These are phyloP conservation scores for Pythium brassicae DNA, from an alignment of 352 stramenopile species.

Conservation along the genomic window DNA sequence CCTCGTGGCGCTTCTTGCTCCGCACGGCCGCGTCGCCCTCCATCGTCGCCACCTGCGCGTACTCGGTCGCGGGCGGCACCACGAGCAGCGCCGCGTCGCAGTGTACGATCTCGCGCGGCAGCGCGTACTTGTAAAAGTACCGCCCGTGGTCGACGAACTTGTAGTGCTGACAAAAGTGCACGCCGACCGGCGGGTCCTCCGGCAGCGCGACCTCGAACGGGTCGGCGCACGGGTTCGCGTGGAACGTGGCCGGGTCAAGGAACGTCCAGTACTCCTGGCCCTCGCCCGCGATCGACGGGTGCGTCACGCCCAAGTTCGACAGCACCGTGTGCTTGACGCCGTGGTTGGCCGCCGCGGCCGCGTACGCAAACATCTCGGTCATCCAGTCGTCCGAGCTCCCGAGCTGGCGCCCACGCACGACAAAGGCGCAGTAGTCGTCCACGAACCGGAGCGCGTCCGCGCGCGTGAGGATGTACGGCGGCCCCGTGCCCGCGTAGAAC, in stretches of 20 bases:
- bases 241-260: conserved; percentile 12
- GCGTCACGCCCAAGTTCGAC: conserved; percentile 36
- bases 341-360: conserved; percentile 42
- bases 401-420: conserved; percentile 15
- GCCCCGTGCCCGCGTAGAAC: conserved; percentile 40
- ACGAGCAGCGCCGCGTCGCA: conserved; percentile 37
- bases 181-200: conserved; percentile 25
- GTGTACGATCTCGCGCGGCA: conserved; percentile 29
- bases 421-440: conserved; percentile 25
- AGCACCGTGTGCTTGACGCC: conserved; percentile 53
- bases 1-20: conserved; percentile 20
- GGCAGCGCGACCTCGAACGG: conserved; percentile 29
- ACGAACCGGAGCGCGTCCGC: conserved; percentile 6
- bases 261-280: conserved; percentile 45
- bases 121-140: conserved; percentile 52
- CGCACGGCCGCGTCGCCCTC: conserved; percentile 6
- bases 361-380: conserved; percentile 58
- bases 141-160: conserved; percentile 27
- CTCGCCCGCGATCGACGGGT: conserved; percentile 22
- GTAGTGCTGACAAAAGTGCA: conserved; percentile 51
- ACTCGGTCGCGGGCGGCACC: conserved; percentile 34
- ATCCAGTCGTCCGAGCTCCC: conserved; percentile 28
- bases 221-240: conserved; percentile 31
- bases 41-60: conserved; percentile 9
- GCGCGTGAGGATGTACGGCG: conserved; percentile 55